phyloP scores from a whole-genome alignment of 2,329 filamentous ascomycete species.

The Colletotrichum spaethianum region DNA sequence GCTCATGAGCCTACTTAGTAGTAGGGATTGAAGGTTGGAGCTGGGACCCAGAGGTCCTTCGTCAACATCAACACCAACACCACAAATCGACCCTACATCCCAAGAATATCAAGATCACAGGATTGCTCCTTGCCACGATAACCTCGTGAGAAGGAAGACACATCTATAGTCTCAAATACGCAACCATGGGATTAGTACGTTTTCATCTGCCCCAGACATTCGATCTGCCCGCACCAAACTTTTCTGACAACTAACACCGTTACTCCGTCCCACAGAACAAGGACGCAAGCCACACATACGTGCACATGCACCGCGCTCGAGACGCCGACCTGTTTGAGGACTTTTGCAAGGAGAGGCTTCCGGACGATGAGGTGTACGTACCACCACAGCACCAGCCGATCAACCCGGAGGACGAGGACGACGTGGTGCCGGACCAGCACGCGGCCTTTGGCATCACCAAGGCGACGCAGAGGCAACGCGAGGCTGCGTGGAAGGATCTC shows the following conservation, averaged over 20 bases:
- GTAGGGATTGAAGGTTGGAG: slow-evolving; percentile 5
- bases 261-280: slow-evolving; percentile 67
- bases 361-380: slow-evolving; percentile 87
- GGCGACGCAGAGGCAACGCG: slow-evolving; percentile 79
- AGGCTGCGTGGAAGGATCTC: slow-evolving; percentile 85
- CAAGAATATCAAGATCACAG: background rate
- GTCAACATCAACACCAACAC: slow-evolving; percentile 29
- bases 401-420: slow-evolving; percentile 90
- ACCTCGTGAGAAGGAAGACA: background rate
- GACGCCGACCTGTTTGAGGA: slow-evolving; percentile 85
- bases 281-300: slow-evolving; percentile 81
- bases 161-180: background rate
- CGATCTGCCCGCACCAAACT: background rate
- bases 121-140: background rate
- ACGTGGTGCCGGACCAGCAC: slow-evolving; percentile 90
- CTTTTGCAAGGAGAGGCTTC: slow-evolving; percentile 78
- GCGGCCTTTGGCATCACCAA: slow-evolving; percentile 89
- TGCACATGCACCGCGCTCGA: slow-evolving; percentile 80
- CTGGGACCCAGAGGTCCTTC: background rate
- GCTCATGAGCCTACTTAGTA: slow-evolving; percentile 13
- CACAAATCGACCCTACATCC: background rate
- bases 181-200: slow-evolving; percentile 27
- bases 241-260: background rate
- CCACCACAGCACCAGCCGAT: slow-evolving; percentile 83
- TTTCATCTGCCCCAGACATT: background rate